Conservation (phyloP, 148 eudicot genomes). For the Rhododendron ferrugineum region DNA sequence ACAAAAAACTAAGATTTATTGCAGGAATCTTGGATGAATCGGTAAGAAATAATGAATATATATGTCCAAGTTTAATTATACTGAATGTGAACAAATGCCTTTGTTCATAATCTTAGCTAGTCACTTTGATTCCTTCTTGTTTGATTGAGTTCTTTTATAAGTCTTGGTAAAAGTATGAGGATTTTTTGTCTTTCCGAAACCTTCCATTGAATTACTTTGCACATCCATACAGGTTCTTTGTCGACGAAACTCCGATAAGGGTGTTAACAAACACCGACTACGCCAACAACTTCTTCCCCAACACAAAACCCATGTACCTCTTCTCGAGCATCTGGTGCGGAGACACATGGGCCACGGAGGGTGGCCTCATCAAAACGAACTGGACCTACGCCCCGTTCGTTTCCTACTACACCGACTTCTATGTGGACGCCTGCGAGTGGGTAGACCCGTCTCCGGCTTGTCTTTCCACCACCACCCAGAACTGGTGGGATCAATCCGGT, state of each 20-base stretch:
- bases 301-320: constrained; percentile 84
- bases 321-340: constrained; percentile 98
- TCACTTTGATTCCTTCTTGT: background rate
- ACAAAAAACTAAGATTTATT: background rate
- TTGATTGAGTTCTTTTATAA: background rate
- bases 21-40: background rate
- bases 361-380: constrained; percentile 78
- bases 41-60: background rate
- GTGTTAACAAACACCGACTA: constrained; percentile 74
- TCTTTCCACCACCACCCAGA: constrained; percentile 48
- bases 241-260: constrained; percentile 68
- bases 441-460: constrained; percentile 80
- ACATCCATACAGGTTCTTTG: constrained; percentile 54
- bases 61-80: background rate
- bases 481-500: background rate
- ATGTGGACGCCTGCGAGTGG: constrained; percentile 87
- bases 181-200: background rate
- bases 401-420: constrained; percentile 83
- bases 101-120: background rate
- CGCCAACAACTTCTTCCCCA: constrained; percentile 80
- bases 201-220: background rate
- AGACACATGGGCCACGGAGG: constrained; percentile 91
- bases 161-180: background rate
- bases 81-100: background rate
- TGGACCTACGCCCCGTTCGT: constrained; percentile 89